These are phyloP conservation scores for Umbelopsis vinacea DNA, from an alignment of 192 early-diverging fungal species.

Conservation along the genomic window DNA sequence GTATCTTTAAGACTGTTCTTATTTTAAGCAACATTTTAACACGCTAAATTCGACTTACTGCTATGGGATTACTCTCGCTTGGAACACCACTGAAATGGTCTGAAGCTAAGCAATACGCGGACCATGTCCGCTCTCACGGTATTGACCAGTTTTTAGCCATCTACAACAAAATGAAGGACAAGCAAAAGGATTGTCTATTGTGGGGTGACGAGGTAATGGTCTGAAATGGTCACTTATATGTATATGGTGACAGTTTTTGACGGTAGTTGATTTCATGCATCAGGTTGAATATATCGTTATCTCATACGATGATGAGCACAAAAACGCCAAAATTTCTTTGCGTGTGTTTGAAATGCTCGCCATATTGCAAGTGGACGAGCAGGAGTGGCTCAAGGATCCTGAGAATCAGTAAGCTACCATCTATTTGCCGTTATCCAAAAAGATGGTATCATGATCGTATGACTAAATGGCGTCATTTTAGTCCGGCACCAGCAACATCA, in stretches of 20 bases:
- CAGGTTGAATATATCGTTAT: slow-evolving; percentile 96
- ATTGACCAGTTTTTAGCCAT: slow-evolving; percentile 93
- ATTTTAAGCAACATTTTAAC: not conserved
- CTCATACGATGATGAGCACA: slow-evolving; percentile 71
- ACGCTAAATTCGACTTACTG: not conserved
- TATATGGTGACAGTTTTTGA: not conserved
- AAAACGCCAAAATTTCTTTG: slow-evolving; percentile 74
- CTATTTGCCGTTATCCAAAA: no score
- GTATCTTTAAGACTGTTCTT: not conserved
- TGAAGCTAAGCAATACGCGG: slow-evolving; percentile 81
- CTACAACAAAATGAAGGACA: slow-evolving; percentile 81
- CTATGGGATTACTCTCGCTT: slow-evolving; percentile 93
- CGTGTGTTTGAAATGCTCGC: slow-evolving; percentile 82
- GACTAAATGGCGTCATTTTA: slow-evolving; percentile 10
- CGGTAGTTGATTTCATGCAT: not conserved
- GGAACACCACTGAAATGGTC: slow-evolving; percentile 98
- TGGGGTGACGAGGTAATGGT: slow-evolving; percentile 96
- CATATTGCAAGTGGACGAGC: slow-evolving; percentile 74
- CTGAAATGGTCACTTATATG: not conserved
- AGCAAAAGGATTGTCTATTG: slow-evolving; percentile 77
- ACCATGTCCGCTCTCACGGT: slow-evolving; percentile 89
- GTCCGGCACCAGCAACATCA: slow-evolving; percentile 54
- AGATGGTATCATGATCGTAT: not conserved
- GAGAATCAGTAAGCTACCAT: slow-evolving; percentile 50
- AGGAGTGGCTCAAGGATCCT: slow-evolving; percentile 49